phyloP scores from a whole-genome alignment of 805 yeast species.

The Blastobotrys parvus region DNA sequence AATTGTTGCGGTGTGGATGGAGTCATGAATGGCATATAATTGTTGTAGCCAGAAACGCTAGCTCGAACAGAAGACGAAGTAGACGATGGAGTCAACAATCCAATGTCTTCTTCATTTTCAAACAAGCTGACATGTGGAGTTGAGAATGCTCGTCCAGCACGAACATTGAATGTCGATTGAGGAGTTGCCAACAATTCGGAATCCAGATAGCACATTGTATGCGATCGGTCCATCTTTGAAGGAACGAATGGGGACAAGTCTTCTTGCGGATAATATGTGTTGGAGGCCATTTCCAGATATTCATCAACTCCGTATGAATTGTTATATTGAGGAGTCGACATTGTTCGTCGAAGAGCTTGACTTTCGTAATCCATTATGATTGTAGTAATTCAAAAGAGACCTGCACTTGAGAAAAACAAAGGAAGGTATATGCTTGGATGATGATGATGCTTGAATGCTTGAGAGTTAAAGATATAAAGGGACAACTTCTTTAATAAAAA shows the following conservation, averaged over 20 bases:
- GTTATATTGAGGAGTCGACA: conserved; percentile 10
- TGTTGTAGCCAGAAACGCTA: conserved; percentile 1
- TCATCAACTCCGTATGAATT: conserved; percentile 1
- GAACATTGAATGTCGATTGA: not conserved
- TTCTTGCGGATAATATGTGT: not conserved
- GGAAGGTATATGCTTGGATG: too few relatives aligned
- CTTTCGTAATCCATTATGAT: conserved; percentile 7
- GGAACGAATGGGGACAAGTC: conserved; percentile 1
- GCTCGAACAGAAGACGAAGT: not conserved
- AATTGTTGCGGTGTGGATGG: conserved; percentile 12
- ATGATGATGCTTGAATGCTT: too few relatives aligned
- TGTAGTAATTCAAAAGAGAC: too few relatives aligned
- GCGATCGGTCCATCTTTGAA: conserved; percentile 8
- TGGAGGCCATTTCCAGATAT: not conserved
- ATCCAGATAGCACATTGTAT: conserved; percentile 9
- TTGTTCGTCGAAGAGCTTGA: conserved; percentile 12
- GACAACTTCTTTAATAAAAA: too few relatives aligned
- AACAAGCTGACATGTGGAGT: not conserved
- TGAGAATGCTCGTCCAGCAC: not conserved
- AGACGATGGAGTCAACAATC: conserved; percentile 10
- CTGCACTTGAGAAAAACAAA: too few relatives aligned
- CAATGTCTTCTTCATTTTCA: conserved; percentile 1
- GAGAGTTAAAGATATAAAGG: too few relatives aligned
- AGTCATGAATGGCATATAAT: conserved; percentile 9
- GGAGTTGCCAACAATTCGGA: not conserved